A percentile compares a stretch with the other conserved stretches of the same genome.
phyloP scores from a whole-genome alignment of 164 flowering plant species.

The Warburgia ugandensis region DNA sequence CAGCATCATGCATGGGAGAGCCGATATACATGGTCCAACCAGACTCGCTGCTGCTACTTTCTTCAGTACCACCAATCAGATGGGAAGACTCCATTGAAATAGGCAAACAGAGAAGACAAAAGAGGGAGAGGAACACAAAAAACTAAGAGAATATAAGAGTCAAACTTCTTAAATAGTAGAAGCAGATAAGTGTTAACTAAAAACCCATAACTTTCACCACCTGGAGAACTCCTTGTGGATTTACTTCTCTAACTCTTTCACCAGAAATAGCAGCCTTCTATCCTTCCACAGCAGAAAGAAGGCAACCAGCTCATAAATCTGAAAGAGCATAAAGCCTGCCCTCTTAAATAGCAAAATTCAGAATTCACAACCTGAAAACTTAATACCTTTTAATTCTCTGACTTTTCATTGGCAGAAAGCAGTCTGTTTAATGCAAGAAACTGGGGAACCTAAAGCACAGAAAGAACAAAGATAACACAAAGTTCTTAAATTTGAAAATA shows the following conservation, averaged over 20 bases:
- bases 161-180: constrained; percentile 1
- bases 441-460: constrained; percentile 3
- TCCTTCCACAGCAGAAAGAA: constrained; percentile 9
- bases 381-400: constrained; percentile 22
- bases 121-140: constrained; percentile 3
- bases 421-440: constrained; percentile 5
- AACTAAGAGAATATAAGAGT: constrained; percentile 14
- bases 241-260: neutral
- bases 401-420: neutral
- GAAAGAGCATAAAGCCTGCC: constrained; percentile 10
- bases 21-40: constrained; percentile 80
- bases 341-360: constrained; percentile 25
- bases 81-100: constrained; percentile 39
- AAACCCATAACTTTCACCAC: neutral
- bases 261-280: constrained; percentile 12
- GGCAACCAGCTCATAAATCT: constrained; percentile 14
- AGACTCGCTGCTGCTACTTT: constrained; percentile 57
- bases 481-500: neutral
- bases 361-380: constrained; percentile 30
- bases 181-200: no score
- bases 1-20: constrained; percentile 40
- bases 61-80: constrained; percentile 28
- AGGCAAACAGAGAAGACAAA: neutral
- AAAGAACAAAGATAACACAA: constrained; percentile 9
- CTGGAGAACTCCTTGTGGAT: neutral